Evolutionary conservation across 148 eudicot genomes (phyloP).

Genomic region (Nyssa sinensis): DNA sequence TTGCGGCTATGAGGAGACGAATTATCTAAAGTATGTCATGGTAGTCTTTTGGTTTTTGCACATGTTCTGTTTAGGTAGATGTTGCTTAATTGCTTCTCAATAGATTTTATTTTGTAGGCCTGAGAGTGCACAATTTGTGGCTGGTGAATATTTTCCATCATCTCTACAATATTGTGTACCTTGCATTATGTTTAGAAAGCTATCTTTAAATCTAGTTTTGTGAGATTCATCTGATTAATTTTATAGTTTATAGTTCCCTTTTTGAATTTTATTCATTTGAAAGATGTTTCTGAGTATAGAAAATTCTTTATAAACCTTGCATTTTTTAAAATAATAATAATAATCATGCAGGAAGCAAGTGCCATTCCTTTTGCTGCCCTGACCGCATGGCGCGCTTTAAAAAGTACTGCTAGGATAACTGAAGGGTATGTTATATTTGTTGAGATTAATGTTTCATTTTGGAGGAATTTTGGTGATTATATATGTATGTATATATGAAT

Average conservation of each 20-base stretch:
- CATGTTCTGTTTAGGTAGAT: neutral
- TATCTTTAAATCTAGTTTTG: neutral
- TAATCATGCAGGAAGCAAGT: constrained; percentile 71
- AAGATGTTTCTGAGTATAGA: neutral
- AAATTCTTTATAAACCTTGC: neutral
- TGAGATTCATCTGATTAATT: neutral
- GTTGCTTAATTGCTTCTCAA: neutral
- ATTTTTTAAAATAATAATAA: neutral
- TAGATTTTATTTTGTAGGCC: neutral
- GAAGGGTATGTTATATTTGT: constrained; percentile 58
- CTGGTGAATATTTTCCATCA: neutral
- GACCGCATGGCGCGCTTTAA: constrained; percentile 98
- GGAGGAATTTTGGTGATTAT: neutral
- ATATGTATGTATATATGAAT: neutral
- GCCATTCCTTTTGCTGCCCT: constrained; percentile 95
- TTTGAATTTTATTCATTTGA: neutral
- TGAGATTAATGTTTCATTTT: neutral
- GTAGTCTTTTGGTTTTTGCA: neutral
- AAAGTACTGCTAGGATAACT: constrained; percentile 72
- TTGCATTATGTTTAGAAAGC: neutral
- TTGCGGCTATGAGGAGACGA: neutral
- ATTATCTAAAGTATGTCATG: constrained; percentile 1
- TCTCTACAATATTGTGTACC: neutral
- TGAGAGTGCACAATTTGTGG: neutral
- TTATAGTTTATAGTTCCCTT: neutral